These are phyloP conservation scores for Astraeus odoratus DNA, from an alignment of 768 basidiomycete species.

Conservation along the genomic window DNA sequence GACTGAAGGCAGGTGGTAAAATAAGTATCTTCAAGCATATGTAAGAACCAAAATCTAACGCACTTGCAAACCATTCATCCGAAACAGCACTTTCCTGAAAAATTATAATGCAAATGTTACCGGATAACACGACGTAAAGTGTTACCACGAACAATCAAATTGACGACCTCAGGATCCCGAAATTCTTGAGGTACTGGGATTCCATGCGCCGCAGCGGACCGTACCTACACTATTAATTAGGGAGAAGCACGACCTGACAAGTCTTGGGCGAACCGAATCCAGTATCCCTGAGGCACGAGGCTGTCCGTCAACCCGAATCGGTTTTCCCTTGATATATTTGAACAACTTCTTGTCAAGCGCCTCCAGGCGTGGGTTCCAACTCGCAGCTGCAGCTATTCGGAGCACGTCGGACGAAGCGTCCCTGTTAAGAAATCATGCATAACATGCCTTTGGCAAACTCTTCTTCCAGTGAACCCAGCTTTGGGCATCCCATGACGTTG, in stretches of 20 bases:
- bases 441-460: slow-evolving; percentile 58
- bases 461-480: slow-evolving; percentile 53
- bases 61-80: slow-evolving; percentile 73
- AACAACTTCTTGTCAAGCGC: slow-evolving; percentile 60
- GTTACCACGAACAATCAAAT: slow-evolving; percentile 43
- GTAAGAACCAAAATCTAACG: slow-evolving; percentile 4
- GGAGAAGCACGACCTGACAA: not conserved
- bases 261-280: slow-evolving; percentile 47
- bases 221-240: slow-evolving; percentile 35
- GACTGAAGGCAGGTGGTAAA: slow-evolving; percentile 7
- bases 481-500: slow-evolving; percentile 62
- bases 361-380: slow-evolving; percentile 55
- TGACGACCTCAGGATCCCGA: slow-evolving; percentile 51
- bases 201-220: slow-evolving; percentile 65
- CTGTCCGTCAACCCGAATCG: slow-evolving; percentile 67
- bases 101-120: not conserved
- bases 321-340: slow-evolving; percentile 60
- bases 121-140: not conserved
- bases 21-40: slow-evolving; percentile 2
- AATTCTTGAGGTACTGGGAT: slow-evolving; percentile 68
- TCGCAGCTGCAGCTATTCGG: slow-evolving; percentile 50
- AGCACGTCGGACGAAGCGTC: not conserved
- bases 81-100: slow-evolving; percentile 64
- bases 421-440: not conserved
- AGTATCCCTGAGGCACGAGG: slow-evolving; percentile 71